Conservation (phyloP, 164 flowering plant species). For the Piper longum region DNA sequence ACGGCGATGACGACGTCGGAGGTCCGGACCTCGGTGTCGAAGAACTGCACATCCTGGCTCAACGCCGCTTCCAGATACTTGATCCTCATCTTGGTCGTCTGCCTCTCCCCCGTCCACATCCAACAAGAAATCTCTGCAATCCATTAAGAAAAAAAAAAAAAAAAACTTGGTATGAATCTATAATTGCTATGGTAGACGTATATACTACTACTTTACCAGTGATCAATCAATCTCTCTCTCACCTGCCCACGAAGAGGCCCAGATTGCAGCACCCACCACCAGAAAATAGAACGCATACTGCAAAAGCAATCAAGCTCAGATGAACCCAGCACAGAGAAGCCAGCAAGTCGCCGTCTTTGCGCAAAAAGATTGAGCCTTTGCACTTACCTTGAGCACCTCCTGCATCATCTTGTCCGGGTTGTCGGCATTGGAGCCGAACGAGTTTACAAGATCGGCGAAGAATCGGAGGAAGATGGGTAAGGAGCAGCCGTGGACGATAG, state of each 20-base stretch:
- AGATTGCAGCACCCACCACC: conserved; percentile 90
- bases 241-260: conserved; percentile 99
- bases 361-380: background rate
- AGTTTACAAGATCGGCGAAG: conserved; percentile 98
- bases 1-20: conserved; percentile 88
- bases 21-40: conserved; percentile 85
- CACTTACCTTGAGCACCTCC: conserved; percentile 71
- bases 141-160: background rate
- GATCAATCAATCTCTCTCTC: background rate
- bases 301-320: conserved; percentile 7
- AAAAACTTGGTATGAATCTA: background rate
- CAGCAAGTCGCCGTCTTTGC: background rate
- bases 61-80: conserved; percentile 82
- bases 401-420: conserved; percentile 81
- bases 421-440: conserved; percentile 78
- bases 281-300: conserved; percentile 96
- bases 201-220: background rate
- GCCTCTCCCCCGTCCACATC: conserved; percentile 99
- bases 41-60: conserved; percentile 85
- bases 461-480: conserved; percentile 86
- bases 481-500: conserved; percentile 86
- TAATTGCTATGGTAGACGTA: no score
- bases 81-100: conserved; percentile 89
- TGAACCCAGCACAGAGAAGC: no score
- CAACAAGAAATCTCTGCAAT: conserved; percentile 91